Conservation (phyloP, 192 early-diverging fungal genomes). For the Linnemannia zychae region DNA sequence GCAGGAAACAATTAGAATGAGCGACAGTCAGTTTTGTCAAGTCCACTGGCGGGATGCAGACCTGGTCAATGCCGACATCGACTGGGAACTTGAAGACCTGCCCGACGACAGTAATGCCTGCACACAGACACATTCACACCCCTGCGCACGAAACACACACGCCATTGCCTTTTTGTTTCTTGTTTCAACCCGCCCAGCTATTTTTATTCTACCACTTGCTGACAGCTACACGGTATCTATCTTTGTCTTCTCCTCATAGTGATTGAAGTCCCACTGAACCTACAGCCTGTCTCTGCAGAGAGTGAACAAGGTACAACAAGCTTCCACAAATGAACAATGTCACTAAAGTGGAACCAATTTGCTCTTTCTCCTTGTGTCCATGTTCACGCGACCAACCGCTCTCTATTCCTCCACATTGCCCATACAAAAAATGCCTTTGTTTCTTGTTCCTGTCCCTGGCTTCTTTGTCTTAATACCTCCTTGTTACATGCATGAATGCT, state of each 20-base stretch:
- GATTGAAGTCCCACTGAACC: conserved; percentile 34
- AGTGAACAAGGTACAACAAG: conserved; percentile 36
- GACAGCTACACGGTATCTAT: neutral
- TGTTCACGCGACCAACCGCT: neutral
- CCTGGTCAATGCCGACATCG: conserved; percentile 32
- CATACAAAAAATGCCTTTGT: no score
- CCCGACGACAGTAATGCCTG: conserved; percentile 30
- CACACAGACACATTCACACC: neutral
- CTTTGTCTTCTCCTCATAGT: neutral
- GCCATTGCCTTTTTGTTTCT: neutral
- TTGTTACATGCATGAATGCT: neutral
- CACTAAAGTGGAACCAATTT: conserved; percentile 2
- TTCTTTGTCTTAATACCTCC: neutral
- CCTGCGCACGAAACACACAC: no score
- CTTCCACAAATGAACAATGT: neutral
- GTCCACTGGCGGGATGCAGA: conserved; percentile 45
- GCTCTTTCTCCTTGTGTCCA: neutral
- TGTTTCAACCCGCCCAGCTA: neutral
- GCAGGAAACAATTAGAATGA: conserved; percentile 7
- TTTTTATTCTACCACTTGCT: neutral
- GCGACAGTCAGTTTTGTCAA: conserved; percentile 48
- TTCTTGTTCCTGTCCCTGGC: neutral
- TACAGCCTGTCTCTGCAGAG: conserved; percentile 33
- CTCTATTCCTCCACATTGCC: neutral
- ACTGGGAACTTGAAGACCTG: conserved; percentile 38